Base-by-base conservation (phyloP, 331 rosid species). In the Arachis monticola region DNA sequence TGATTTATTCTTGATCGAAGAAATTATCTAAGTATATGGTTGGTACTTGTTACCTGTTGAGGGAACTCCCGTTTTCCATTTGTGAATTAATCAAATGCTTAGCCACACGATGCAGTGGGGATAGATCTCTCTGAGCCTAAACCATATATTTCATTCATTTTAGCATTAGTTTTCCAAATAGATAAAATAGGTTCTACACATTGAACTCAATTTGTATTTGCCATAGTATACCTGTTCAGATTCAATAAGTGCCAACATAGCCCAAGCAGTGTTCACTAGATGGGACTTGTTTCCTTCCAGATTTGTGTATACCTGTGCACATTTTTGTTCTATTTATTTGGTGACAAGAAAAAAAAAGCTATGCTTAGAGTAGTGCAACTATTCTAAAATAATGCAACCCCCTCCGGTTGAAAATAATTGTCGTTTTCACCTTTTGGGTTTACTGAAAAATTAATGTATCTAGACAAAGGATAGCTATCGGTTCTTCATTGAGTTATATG, bases 251-350 rank as follows among this genome's bases (percentile, higher is more conserved):
- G 90, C 86, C 75, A 92, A 51, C 88, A 90, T 68, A 7, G 91
- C 96, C 98, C 98, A 90, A 17, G 84, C 87, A 50, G 92, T 88
- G 73, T 88, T 88, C 17, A 88, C 96, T 22, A 84, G 22, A 31
- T 90, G 91, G n/a, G 93, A 66, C 61, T 57, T 88, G 70, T 84
- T 64, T 8, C 85, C 92, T 46, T 88, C 80, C 5, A 92, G 79
- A 80, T 88, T 83, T 11, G 79, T 87, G 80, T 92, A 92, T 8
- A 82, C 91, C 97, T 91, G 44, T 70, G 41, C 41, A 38, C 41
- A 38, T 38, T 38, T 27, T 32, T 63, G 46, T 12, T 46, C 71
- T 7, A 31, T 51, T 70, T 6, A 48, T 50, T 42, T 38, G 7
- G n/a, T 55, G 10, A 10, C 31, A 68, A 48, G 12, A 10, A 27